Conservation (phyloP, 805 yeast genomes). For the Wickerhamomyces bovis region DNA sequence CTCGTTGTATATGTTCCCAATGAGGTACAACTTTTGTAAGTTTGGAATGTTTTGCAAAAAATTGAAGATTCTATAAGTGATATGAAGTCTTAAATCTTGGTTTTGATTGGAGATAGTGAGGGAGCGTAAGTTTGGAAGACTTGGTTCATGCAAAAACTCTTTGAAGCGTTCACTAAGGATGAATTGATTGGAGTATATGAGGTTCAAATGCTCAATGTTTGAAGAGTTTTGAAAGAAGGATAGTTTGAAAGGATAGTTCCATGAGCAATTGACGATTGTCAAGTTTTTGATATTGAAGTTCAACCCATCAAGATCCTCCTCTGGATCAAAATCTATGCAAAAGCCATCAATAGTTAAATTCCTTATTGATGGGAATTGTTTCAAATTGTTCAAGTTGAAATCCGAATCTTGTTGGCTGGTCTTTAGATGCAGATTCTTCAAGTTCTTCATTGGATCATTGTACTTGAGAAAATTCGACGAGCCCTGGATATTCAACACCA, state of each 20-base stretch:
- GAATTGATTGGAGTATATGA: conserved; percentile 27
- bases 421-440: conserved; percentile 15
- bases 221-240: conserved; percentile 23
- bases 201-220: conserved; percentile 19
- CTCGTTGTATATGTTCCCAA: conserved; percentile 30
- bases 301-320: conserved; percentile 18
- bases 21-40: conserved; percentile 23
- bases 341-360: conserved; percentile 33
- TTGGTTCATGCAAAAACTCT: conserved; percentile 25
- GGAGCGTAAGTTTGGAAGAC: conserved; percentile 20
- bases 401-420: conserved; percentile 22
- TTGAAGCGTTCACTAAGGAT: conserved; percentile 31
- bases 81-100: conserved; percentile 23
- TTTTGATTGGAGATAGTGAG: conserved; percentile 26
- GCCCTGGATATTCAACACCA: conserved; percentile 23
- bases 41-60: conserved; percentile 28
- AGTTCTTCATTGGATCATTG: conserved; percentile 12
- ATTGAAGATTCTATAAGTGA: conserved; percentile 27
- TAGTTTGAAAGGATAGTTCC: conserved; percentile 52
- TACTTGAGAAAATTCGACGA: conserved; percentile 32
- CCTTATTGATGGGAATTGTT: conserved; percentile 29
- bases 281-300: conserved; percentile 24
- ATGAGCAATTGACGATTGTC: conserved; percentile 39
- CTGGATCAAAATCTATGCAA: conserved; percentile 36
- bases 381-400: conserved; percentile 41